Base-by-base conservation (phyloP, 306 rosid genomes). In the Leucaena leucocephala region DNA sequence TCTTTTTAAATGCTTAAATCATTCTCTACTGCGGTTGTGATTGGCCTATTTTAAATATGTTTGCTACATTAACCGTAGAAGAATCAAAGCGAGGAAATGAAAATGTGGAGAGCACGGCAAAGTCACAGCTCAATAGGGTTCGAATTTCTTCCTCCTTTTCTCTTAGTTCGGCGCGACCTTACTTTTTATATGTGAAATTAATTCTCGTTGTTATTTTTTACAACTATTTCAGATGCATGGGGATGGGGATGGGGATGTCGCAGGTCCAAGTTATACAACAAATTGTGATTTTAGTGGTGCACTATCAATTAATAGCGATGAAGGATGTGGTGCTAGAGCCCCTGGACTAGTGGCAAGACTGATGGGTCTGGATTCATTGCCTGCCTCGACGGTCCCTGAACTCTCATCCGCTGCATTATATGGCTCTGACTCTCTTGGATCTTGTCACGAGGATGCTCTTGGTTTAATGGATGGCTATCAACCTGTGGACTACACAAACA, bases 301-400 rank as follows among this genome's bases (percentile, higher is more conserved):
- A 44, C 77, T 85, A n/a, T 88, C 91, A 50, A 77, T 72, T 52
- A 84, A 79, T 76, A 89, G 89, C 83, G 96, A 91, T 79, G 97
- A 92, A 76, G 93, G 86, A 74, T 82, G 82, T 77, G 93, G 85
- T 74, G 54, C 80, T 70, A 91, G 87, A 91, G 93, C 92, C 81
- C 97, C 97, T 3, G 89, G 99, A 40, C 64, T 86, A 69, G 98
- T 96, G 50, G 99, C 99, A 3, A 89, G 96, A 81, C 90, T 96
- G 52, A 96, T 96, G 99, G 99, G 98, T 74, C 85, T 96, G 87
- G 97, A 96, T 78, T 86, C 93, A 8, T 84, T 96, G 85, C 98
- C 98, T 15, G 80, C 86, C 78, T 69, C 88, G 0, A 82, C 75
- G 7, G 76, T 58, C 19, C 6, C 84, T 3, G 95, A 91, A 84